Evolutionary conservation across 306 rosid genomes (phyloP).

Genomic region (Oxytropis ochrocephala): DNA sequence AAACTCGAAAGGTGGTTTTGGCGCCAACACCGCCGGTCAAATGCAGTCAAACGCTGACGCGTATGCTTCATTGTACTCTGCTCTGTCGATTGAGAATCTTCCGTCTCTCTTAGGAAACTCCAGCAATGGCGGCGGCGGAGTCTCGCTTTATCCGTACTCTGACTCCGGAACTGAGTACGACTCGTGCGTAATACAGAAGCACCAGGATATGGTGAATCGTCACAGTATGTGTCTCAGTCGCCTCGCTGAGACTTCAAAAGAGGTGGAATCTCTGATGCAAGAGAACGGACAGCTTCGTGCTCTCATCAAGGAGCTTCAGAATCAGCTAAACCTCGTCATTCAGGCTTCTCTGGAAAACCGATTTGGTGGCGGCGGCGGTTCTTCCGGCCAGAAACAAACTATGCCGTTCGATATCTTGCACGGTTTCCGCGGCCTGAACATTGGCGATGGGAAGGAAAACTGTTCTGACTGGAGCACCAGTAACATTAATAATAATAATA

Average conservation of each 20-base stretch:
- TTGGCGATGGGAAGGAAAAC: slow-evolving; percentile 39
- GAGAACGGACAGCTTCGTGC: slow-evolving; percentile 69
- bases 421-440: slow-evolving; percentile 27
- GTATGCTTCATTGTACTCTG: slow-evolving; percentile 38
- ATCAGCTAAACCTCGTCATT: slow-evolving; percentile 54
- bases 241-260: slow-evolving; percentile 56
- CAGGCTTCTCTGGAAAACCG: slow-evolving; percentile 47
- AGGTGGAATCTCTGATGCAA: slow-evolving; percentile 59
- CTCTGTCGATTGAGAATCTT: slow-evolving; percentile 27
- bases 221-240: slow-evolving; percentile 67
- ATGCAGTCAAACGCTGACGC: slow-evolving; percentile 24
- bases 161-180: slow-evolving; percentile 36
- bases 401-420: slow-evolving; percentile 30
- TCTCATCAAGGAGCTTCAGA: slow-evolving; percentile 60
- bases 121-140: slow-evolving; percentile 10
- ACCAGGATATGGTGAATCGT: slow-evolving; percentile 89
- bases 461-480: slow-evolving; percentile 33
- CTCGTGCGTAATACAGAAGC: slow-evolving; percentile 55
- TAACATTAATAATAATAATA: slow-evolving; percentile 16
- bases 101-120: slow-evolving; percentile 30
- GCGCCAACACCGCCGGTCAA: slow-evolving; percentile 25
- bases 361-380: slow-evolving; percentile 24
- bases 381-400: slow-evolving; percentile 25
- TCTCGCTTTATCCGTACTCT: slow-evolving; percentile 25
- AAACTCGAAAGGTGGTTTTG: slow-evolving; percentile 31